phyloP scores from a whole-genome alignment of 768 basidiomycete genomes.

The Ramaria sp. region DNA sequence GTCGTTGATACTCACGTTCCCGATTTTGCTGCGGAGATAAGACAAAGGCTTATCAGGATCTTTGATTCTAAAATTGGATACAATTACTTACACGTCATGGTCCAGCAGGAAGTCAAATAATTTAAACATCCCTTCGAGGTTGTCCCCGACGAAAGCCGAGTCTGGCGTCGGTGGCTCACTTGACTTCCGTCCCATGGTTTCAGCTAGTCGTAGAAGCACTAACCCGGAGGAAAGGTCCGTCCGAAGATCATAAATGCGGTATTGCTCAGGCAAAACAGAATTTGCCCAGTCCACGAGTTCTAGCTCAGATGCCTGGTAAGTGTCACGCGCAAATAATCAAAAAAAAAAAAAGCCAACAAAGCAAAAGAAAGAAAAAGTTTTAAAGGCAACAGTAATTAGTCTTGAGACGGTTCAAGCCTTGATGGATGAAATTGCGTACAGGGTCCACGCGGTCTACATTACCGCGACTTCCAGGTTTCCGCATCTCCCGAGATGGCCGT shows the following conservation, averaged over 20 bases:
- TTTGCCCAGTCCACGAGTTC: conserved; percentile 86
- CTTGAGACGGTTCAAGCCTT: neutral
- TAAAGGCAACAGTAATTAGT: neutral
- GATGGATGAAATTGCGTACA: conserved; percentile 1
- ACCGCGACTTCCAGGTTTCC: conserved; percentile 15
- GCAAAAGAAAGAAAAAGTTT: neutral
- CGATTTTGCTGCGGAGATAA: conserved; percentile 49
- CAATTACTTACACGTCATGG: conserved; percentile 51
- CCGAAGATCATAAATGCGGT: conserved; percentile 38
- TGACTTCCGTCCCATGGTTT: conserved; percentile 60
- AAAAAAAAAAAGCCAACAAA: neutral
- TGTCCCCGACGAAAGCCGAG: conserved; percentile 71
- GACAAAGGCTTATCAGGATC: neutral
- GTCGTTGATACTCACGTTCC: conserved; percentile 89
- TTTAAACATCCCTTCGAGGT: conserved; percentile 76
- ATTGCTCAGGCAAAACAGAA: conserved; percentile 54
- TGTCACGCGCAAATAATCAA: neutral
- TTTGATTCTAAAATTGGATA: neutral
- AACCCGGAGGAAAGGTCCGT: conserved; percentile 45
- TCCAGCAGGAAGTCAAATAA: conserved; percentile 90
- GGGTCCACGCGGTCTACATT: neutral
- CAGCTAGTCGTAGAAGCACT: conserved; percentile 74
- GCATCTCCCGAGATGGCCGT: conserved; percentile 56
- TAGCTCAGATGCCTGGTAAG: conserved; percentile 5
- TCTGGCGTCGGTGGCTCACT: conserved; percentile 66